These are phyloP conservation scores for Aspergillus bridgeri DNA, from an alignment of 495 filamentous ascomycete species.

Conservation along the genomic window DNA sequence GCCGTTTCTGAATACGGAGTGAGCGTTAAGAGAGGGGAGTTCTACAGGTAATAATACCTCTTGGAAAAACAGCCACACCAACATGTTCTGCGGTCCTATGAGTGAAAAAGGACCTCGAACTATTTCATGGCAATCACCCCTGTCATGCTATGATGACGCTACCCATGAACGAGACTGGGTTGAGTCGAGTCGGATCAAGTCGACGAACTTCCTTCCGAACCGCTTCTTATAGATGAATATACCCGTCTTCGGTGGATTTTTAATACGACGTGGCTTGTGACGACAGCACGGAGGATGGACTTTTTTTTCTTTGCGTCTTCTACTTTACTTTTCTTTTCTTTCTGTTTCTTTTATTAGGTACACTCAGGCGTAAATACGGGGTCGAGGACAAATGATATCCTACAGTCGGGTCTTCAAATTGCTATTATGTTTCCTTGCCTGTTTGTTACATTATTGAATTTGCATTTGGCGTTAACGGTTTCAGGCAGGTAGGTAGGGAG, in stretches of 20 bases:
- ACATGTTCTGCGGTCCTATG: not conserved
- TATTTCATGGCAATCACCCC: not conserved
- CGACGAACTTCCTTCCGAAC: not conserved
- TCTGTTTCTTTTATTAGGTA: not conserved
- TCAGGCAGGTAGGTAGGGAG: too few relatives aligned
- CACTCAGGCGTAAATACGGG: constrained; percentile 20
- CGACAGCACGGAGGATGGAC: not conserved
- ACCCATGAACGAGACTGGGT: constrained; percentile 1
- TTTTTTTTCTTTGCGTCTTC: not conserved
- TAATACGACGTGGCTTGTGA: not conserved
- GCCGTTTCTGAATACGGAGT: constrained; percentile 96
- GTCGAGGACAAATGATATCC: constrained; percentile 26
- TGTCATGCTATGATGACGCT: not conserved
- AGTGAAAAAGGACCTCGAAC: too few relatives aligned
- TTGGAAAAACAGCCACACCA: too few relatives aligned
- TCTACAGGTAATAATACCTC: constrained; percentile 73
- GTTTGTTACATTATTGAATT: not conserved
- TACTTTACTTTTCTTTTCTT: not conserved
- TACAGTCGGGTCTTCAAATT: constrained; percentile 14
- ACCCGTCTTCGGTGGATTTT: constrained; percentile 1
- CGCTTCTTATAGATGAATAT: not conserved
- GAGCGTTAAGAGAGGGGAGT: constrained; percentile 94
- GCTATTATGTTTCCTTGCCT: too few relatives aligned
- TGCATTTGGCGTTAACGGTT: not conserved
- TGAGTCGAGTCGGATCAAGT: too few relatives aligned